Evolutionary conservation across 306 rosid species (phyloP).

Genomic region (Castanea sativa): DNA sequence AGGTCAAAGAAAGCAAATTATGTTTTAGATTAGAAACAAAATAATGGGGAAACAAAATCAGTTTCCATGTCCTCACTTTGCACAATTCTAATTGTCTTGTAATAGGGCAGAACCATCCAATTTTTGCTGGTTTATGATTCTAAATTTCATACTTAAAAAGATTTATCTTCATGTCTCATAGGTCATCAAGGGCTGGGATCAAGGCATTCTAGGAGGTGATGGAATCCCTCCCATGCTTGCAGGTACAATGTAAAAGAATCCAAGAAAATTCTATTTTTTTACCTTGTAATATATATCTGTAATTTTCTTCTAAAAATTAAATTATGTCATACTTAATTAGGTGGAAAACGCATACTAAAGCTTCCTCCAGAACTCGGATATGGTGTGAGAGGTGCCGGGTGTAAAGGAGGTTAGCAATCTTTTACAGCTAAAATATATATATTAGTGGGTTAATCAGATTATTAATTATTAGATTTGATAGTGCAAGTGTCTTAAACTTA

Average conservation of each 20-base stretch:
- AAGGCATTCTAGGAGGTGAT: slow-evolving; percentile 84
- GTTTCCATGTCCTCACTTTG: neutral
- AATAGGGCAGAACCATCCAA: neutral
- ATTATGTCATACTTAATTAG: slow-evolving; percentile 30
- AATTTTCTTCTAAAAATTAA: neutral
- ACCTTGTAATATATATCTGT: neutral
- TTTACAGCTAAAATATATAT: slow-evolving; percentile 9
- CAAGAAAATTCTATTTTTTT: neutral
- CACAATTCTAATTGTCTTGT: neutral
- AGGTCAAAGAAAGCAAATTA: too few relatives aligned
- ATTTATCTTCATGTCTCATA: slow-evolving; percentile 17
- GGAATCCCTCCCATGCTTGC: slow-evolving; percentile 98
- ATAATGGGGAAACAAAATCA: neutral
- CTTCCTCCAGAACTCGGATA: slow-evolving; percentile 92
- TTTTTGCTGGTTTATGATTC: neutral
- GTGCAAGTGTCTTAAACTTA: neutral
- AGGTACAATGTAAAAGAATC: slow-evolving; percentile 35
- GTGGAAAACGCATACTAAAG: slow-evolving; percentile 82
- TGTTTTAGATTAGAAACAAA: too few relatives aligned
- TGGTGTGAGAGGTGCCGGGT: slow-evolving; percentile 92
- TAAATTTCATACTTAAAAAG: neutral
- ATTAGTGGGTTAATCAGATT: neutral
- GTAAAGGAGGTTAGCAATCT: slow-evolving; percentile 73
- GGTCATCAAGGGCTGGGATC: slow-evolving; percentile 99
- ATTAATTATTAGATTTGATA: neutral